Evolutionary conservation across 495 filamentous ascomycete species (phyloP), one percentile per base, ranked within the genome.

Genomic region (Apiosordaria backusii): DNA sequence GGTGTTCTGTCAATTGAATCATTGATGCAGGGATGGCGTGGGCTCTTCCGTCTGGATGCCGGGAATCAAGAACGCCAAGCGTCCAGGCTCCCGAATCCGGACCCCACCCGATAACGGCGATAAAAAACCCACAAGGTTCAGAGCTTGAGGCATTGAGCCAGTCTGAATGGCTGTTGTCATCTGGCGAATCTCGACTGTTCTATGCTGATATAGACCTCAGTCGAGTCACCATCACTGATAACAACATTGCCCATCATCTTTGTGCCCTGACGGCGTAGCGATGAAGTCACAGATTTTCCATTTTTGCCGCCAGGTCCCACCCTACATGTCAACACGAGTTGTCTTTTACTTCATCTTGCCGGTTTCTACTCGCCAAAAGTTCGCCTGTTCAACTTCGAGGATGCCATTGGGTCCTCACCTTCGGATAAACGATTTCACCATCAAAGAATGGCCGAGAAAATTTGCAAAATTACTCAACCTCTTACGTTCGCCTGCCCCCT

Each of bases 91-190:
- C 27, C 24, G 26, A 40, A 40, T 25, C 59, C 59, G 52, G 52
- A 7, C 52, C 52, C 59, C 59, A 61, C 26, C 57, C 59, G 59
- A 61, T 61, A 61, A 61, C 59, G 59, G 59, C 59, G 26, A 40
- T 61, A 21, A 27, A 18, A 18, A 25, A 7, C 2, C 7, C 6
- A 24, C 18, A 55, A n/a, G 53, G 9, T 45, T 45, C 35, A 15
- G 35, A 45, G 35, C 35, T 45, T 45, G 13, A 13, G 9, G 35
- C 0, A 1, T 45, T 45, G 35, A 45, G 5, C 3, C 35, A 45
- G 16, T 45, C 35, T 45, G 35, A 45, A 13, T 45, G 35, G 35
- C 16, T 45, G 35, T 29, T 45, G 9, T 13, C 35, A 29, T 29
- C 27, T n/a, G n/a, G n/a, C n/a, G n/a, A 7, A 29, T 29, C 27